Evolutionary conservation across 768 basidiomycete genomes (phyloP).

Genomic region (Lactarius indigo): DNA sequence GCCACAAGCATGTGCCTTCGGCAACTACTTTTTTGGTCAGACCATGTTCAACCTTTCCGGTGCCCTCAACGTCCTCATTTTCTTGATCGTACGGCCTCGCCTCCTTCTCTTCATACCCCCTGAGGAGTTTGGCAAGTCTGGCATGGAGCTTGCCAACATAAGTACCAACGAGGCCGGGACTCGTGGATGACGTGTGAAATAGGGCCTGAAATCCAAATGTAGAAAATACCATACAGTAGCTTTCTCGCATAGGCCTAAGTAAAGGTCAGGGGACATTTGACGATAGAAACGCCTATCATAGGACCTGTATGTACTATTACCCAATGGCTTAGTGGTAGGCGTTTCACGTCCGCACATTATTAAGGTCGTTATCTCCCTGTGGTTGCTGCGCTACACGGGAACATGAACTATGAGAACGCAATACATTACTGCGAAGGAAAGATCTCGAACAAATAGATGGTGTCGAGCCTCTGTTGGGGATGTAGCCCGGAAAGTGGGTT

Average conservation of each 20-base stretch:
- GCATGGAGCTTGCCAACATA: neutral
- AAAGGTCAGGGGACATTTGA: neutral
- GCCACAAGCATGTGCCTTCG: slow-evolving; percentile 26
- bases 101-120: slow-evolving; percentile 33
- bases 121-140: neutral
- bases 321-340: too few relatives aligned
- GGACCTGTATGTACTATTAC: too few relatives aligned
- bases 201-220: neutral
- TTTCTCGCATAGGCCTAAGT: neutral
- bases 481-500: too few relatives aligned
- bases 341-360: too few relatives aligned
- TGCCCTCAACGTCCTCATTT: slow-evolving; percentile 38
- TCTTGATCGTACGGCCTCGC: slow-evolving; percentile 36
- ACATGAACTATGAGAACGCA: too few relatives aligned
- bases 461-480: too few relatives aligned
- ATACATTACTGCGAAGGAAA: too few relatives aligned
- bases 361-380: too few relatives aligned
- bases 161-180: too few relatives aligned
- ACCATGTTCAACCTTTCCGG: slow-evolving; percentile 39
- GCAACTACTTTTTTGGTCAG: slow-evolving; percentile 35
- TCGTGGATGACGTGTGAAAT: neutral
- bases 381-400: too few relatives aligned
- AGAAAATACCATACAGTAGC: neutral
- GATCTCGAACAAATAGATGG: too few relatives aligned
- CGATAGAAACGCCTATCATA: too few relatives aligned